Conservation (phyloP, 2,329 filamentous ascomycete species). For the Drechslerella dactyloides region DNA sequence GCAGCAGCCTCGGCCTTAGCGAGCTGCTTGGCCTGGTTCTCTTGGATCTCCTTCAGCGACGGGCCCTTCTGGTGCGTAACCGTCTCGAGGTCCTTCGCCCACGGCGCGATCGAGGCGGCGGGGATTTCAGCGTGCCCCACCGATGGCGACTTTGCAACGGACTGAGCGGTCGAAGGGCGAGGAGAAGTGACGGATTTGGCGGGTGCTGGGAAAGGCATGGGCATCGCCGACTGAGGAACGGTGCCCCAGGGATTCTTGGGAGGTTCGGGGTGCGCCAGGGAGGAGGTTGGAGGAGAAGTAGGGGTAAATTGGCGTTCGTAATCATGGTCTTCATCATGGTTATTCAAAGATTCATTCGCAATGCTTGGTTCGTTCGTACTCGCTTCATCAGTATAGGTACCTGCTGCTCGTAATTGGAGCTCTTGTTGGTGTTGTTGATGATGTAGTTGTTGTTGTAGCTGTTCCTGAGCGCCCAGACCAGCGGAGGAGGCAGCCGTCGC, state of each 20-base stretch:
- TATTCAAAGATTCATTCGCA: conserved; percentile 43
- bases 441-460: too few species aligned
- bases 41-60: conserved; percentile 94
- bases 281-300: conserved; percentile 5
- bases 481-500: conserved; percentile 24
- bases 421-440: too few species aligned
- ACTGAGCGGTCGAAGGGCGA: conserved; percentile 43
- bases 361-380: conserved; percentile 42
- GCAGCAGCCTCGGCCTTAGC: conserved; percentile 85
- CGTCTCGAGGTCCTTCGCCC: conserved; percentile 83
- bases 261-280: conserved; percentile 12
- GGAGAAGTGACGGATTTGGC: conserved; percentile 35
- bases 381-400: conserved; percentile 44
- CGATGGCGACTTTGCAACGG: conserved; percentile 36
- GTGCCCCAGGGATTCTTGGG: conserved; percentile 39
- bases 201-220: conserved; percentile 45
- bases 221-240: conserved; percentile 38
- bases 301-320: conserved; percentile 6
- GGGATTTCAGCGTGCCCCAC: conserved; percentile 64
- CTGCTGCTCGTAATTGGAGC: conserved; percentile 24
- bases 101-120: conserved; percentile 81
- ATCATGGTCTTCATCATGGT: conserved; percentile 27
- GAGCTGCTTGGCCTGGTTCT: conserved; percentile 89
- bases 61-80: conserved; percentile 76
- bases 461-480: conserved; percentile 35